Evolutionary conservation across 352 stramenopile genomes (phyloP), one percentile per base, ranked within the genome.

Genomic region (Pythium pyrilobum): DNA sequence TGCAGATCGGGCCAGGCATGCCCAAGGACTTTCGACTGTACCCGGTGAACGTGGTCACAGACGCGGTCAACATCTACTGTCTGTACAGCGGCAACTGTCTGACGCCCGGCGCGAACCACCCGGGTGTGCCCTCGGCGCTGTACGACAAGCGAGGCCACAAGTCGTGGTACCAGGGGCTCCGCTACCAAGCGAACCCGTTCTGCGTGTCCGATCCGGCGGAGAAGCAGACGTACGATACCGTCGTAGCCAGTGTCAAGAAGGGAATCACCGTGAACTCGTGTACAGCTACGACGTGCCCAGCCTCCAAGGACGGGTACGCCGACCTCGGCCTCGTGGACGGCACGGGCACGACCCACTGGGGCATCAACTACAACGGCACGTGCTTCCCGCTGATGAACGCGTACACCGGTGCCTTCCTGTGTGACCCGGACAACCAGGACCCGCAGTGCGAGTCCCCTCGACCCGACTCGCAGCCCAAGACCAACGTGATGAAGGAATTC

Each of bases 1-100:
- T 97, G 5, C 92, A 98, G 64, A 74, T 97, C 45, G 69, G 59
- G 0, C 81, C 81, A 0, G 85, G 81, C 2, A 86, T 86, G 67
- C 80, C 80, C 2, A 52, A 67, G 7, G 61, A 86, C 13, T 86
- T 75, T 21, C 77, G 77, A 5, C 32, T 71, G 0, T 81, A 82
- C 74, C 27, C 36, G 29, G 43, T 61, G 86, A 42, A 78, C 60
- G 28, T 78, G 24, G 56, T 44, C 3, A 62, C 38, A 12, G 50
- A 61, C 2, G 59, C 62, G 24, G 66, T 20, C 13, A 55, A 55
- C 25, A 47, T 61, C 16, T 71, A 64, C 29, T 84, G 72, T 38
- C 48, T 81, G 4, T 86, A 84, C 60, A 48, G 32, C 9, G 51
- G 43, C 5, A 42, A 41, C 16, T 86, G 75, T 47, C 74, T 72